Evolutionary conservation across 2,329 filamentous ascomycete species (phyloP), one percentile per base, ranked within the genome.

Genomic region (Gaeumannomyces sp.): DNA sequence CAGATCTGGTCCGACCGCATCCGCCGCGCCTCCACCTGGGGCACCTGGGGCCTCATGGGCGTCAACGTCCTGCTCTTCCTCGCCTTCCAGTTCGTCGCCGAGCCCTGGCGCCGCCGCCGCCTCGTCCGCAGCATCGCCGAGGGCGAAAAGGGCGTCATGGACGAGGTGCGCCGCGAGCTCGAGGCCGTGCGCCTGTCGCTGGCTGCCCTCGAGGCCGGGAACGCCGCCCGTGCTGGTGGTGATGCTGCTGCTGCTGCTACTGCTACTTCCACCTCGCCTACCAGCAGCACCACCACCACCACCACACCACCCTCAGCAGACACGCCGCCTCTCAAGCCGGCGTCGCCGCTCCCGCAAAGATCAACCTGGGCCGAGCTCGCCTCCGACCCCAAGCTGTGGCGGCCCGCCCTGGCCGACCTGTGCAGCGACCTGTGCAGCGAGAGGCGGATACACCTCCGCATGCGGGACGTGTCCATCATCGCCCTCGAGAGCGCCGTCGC

Each of bases 1-100:
- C 95, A 99, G 79, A 96, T 99, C 65, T 99, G 95, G 95, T 96
- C 92, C 73, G 95, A 99, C 75, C 94, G 96, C 71, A 99, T 99
- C 74, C 85, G 95, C 50, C 84, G 95, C 69, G 97, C 97, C 82
- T 95, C 91, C 75, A 99, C 95, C 0, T 99, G 95, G 95, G 94
- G 96, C 50, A 99, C 95, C 0, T 98, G 96, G 88, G 95, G 94
- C 0, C 80, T 99, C 67, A 99, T 99, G 95, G 94, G 94, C 29
- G 86, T 98, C 72, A 99, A 99, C 74, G 91, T 98, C 38, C 75
- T 98, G 67, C 78, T 99, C 60, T 92, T 99, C 73, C 77, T 99
- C 64, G 83, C 93, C 25, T 88, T 96, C 70, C 89, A 97, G 77
- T 89, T 96, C 70, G 87, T 95, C 27, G 89, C 97, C 67, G 94